Conservation (phyloP, 345 rosid species). For the Aquilaria sinensis region DNA sequence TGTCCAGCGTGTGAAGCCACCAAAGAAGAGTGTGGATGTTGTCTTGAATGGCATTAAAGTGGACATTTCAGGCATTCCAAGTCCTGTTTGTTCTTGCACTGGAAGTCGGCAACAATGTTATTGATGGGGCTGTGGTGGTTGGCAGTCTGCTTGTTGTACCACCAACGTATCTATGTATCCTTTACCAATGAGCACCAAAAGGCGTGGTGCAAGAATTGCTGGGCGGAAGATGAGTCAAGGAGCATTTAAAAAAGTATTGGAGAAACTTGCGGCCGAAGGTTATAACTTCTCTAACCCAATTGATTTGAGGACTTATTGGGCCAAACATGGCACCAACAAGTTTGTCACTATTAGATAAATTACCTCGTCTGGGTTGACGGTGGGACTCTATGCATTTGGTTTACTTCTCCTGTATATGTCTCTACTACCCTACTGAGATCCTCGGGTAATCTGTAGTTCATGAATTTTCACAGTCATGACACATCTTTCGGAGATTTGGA, state of each 20-base stretch:
- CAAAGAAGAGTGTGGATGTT: slow-evolving; percentile 74
- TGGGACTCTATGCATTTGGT: no score
- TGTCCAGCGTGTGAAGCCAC: slow-evolving; percentile 61
- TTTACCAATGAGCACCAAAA: slow-evolving; percentile 89
- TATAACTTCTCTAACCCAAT: slow-evolving; percentile 68
- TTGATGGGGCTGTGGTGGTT: slow-evolving; percentile 99
- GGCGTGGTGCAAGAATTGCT: slow-evolving; percentile 94
- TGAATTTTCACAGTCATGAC: no score
- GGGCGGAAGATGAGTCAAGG: slow-evolving; percentile 99
- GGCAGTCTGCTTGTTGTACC: slow-evolving; percentile 98
- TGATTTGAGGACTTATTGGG: slow-evolving; percentile 94
- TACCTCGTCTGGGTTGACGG: no score
- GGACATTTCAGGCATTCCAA: slow-evolving; percentile 85
- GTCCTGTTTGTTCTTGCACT: slow-evolving; percentile 95
- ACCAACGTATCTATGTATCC: slow-evolving; percentile 90
- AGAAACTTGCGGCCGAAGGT: slow-evolving; percentile 91
- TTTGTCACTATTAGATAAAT: slow-evolving; percentile 95
- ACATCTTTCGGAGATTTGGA: no score
- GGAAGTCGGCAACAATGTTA: slow-evolving; percentile 92
- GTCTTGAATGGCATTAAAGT: slow-evolving; percentile 76
- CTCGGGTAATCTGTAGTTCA: no score
- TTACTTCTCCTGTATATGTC: no score
- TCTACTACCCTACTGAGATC: no score
- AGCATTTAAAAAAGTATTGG: slow-evolving; percentile 94
- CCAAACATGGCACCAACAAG: slow-evolving; percentile 98